Conservation (phyloP, 768 basidiomycete genomes). For the Lepiota venenata region DNA sequence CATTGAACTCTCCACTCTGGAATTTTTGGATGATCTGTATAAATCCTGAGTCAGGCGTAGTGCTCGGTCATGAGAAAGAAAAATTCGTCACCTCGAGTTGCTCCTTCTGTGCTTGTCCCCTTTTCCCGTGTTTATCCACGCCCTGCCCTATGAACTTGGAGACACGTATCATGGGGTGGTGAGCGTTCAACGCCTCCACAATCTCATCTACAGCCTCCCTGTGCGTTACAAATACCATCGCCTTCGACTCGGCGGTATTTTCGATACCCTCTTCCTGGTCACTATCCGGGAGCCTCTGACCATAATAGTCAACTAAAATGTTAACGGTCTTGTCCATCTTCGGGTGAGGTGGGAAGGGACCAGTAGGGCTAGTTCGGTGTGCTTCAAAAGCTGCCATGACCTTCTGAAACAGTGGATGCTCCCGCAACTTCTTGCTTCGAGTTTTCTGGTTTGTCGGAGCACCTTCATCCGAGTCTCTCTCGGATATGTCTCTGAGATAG, state of each 20-base stretch:
- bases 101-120: conserved; percentile 87
- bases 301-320: conserved; percentile 80
- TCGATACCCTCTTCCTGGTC: conserved; percentile 28
- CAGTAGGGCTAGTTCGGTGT: conserved; percentile 34
- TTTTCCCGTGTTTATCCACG: conserved; percentile 78
- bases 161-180: conserved; percentile 76
- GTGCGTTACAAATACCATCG: conserved; percentile 95
- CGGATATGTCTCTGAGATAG: conserved; percentile 46
- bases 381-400: conserved; percentile 65
- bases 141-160: conserved; percentile 91
- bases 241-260: conserved; percentile 57
- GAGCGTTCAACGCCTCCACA: conserved; percentile 71
- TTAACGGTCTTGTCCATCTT: conserved; percentile 86
- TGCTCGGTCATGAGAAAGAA: background rate
- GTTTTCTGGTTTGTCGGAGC: conserved; percentile 32
- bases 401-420: conserved; percentile 56
- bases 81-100: conserved; percentile 71
- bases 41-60: conserved; percentile 11
- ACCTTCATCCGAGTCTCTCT: conserved; percentile 31
- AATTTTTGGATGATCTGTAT: conserved; percentile 81
- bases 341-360: conserved; percentile 57
- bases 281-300: conserved; percentile 41
- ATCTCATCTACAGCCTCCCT: conserved; percentile 91
- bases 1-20: conserved; percentile 84
- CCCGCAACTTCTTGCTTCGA: conserved; percentile 42